Conservation (phyloP, 2,329 filamentous ascomycete species). For the Thielaviopsis punctulata region DNA sequence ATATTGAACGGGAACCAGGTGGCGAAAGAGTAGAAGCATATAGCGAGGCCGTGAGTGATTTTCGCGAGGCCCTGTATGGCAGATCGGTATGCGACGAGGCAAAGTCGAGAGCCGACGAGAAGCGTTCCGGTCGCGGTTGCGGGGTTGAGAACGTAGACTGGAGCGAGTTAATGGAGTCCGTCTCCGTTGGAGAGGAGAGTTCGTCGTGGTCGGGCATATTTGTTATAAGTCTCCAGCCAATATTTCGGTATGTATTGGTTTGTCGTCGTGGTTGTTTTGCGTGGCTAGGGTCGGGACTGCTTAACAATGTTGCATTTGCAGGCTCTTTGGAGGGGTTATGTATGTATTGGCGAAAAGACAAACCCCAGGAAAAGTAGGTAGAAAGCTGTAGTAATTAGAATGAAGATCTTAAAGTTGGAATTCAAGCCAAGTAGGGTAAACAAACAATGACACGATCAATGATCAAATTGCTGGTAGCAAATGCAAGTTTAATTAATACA, state of each 20-base stretch:
- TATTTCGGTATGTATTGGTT: not conserved
- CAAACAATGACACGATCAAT: not conserved
- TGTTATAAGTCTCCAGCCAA: constrained; percentile 28
- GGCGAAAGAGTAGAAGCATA: constrained; percentile 52
- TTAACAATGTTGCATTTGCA: not conserved
- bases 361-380: not conserved
- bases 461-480: not conserved
- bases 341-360: too few relatives aligned
- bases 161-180: constrained; percentile 44
- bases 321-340: not conserved
- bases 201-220: constrained; percentile 52
- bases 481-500: not conserved
- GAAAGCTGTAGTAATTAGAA: not conserved
- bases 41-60: constrained; percentile 36
- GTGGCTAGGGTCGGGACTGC: not conserved
- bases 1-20: constrained; percentile 49
- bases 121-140: constrained; percentile 27
- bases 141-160: constrained; percentile 45
- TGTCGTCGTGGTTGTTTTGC: not conserved
- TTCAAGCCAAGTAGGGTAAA: not conserved
- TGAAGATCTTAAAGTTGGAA: not conserved
- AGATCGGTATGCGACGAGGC: constrained; percentile 5
- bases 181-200: constrained; percentile 43
- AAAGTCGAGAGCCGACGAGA: constrained; percentile 10
- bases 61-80: constrained; percentile 24